phyloP scores from a whole-genome alignment of 306 rosid genomes.

The Castanea mollissima region DNA sequence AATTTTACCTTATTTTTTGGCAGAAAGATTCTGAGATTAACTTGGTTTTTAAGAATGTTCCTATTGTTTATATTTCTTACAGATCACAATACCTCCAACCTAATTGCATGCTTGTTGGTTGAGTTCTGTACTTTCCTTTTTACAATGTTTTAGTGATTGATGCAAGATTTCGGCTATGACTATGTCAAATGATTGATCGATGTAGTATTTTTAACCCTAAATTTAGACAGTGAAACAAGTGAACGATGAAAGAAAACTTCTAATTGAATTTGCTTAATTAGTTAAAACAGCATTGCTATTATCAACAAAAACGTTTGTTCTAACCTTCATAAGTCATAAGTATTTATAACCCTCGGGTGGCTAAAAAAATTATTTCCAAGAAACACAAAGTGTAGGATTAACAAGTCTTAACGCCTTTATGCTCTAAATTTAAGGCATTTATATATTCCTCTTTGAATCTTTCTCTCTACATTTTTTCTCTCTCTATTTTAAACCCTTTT shows the following conservation, averaged over 20 bases:
- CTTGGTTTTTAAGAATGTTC: conserved; percentile 28
- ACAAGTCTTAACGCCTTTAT: too few species aligned
- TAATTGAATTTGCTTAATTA: conserved; percentile 13
- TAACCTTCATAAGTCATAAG: too few species aligned
- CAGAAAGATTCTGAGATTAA: background rate
- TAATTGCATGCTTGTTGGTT: conserved; percentile 39
- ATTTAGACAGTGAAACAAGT: background rate
- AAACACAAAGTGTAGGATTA: too few species aligned
- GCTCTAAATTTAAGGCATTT: too few species aligned
- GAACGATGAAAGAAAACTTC: conserved; percentile 20
- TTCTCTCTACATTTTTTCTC: too few species aligned
- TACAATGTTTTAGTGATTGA: conserved; percentile 12
- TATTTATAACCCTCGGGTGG: too few species aligned
- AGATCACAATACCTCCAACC: conserved; percentile 31
- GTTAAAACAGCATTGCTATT: conserved; percentile 19
- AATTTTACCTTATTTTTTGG: too few species aligned
- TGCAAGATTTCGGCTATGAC: conserved; percentile 23
- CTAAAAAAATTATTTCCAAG: too few species aligned
- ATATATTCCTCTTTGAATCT: too few species aligned
- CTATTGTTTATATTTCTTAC: conserved; percentile 11
- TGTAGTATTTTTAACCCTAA: conserved; percentile 7
- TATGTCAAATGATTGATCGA: conserved; percentile 29
- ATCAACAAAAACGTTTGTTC: conserved; percentile 4
- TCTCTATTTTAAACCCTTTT: too few species aligned
- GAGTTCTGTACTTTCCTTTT: conserved; percentile 27